phyloP scores from a whole-genome alignment of 2,329 filamentous ascomycete species.

The Clonostachys chloroleuca region DNA sequence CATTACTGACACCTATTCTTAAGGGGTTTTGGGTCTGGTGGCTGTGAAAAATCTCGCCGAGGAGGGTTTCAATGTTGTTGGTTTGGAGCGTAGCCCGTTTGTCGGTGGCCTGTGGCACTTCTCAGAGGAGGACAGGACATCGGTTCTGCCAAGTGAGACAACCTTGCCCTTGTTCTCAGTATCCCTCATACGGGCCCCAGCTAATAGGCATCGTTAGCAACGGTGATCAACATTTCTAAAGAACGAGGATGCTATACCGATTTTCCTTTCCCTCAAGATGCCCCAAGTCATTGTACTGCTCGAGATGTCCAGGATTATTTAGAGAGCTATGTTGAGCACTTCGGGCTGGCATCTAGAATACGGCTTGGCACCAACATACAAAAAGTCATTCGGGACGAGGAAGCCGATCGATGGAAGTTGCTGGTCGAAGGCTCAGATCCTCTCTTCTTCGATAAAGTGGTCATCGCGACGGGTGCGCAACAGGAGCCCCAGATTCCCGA shows the following conservation, averaged over 20 bases:
- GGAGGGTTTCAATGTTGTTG: conserved; percentile 32
- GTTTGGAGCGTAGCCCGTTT: conserved; percentile 17
- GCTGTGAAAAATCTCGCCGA: conserved; percentile 27
- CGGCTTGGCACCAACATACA: conserved; percentile 15
- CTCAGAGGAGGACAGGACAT: conserved; percentile 27
- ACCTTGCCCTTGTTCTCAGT: neutral
- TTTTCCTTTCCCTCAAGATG: conserved; percentile 21
- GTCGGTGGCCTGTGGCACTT: conserved; percentile 39
- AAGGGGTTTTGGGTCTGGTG: conserved; percentile 2
- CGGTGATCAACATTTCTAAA: conserved; percentile 16
- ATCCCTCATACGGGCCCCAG: neutral
- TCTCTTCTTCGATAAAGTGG: conserved; percentile 27
- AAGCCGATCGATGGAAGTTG: conserved; percentile 15
- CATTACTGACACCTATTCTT: neutral
- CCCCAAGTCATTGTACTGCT: conserved; percentile 11
- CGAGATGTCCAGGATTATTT: conserved; percentile 11
- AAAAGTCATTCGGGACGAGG: conserved; percentile 2
- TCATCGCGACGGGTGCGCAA: conserved; percentile 25
- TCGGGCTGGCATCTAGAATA: conserved; percentile 14
- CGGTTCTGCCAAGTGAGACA: conserved; percentile 22
- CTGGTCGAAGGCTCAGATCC: conserved; percentile 12
- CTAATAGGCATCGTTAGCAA: conserved; percentile 10
- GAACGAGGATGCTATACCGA: conserved; percentile 25
- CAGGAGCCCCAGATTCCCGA: conserved; percentile 24
- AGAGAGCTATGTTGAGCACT: conserved; percentile 24